These are phyloP conservation scores for Suillus subluteus DNA, from an alignment of 768 basidiomycete species.

Conservation along the genomic window DNA sequence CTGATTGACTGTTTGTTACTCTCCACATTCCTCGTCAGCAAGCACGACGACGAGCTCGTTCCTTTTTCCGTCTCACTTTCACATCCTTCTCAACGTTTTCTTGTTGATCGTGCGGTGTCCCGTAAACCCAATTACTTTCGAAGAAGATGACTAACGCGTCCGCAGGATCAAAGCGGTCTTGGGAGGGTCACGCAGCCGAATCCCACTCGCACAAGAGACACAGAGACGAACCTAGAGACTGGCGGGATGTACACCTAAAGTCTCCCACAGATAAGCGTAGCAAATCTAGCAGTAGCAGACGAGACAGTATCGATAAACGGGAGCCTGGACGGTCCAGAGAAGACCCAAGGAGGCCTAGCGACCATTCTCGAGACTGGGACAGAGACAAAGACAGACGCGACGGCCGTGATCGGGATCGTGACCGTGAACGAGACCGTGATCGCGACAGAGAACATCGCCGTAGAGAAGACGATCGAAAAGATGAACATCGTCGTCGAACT, in stretches of 20 bases:
- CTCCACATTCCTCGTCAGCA: constrained; percentile 7
- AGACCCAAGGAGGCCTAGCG: constrained; percentile 38
- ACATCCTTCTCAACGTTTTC: constrained; percentile 19
- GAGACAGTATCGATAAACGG: constrained; percentile 43
- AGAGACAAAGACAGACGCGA: constrained; percentile 27
- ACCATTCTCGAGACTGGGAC: constrained; percentile 32
- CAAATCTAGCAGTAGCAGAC: constrained; percentile 31
- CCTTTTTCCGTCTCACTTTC: constrained; percentile 6
- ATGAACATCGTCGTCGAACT: constrained; percentile 31
- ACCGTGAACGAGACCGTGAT: constrained; percentile 32
- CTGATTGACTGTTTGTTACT: constrained; percentile 3
- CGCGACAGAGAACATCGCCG: constrained; percentile 30
- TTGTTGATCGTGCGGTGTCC: constrained; percentile 79
- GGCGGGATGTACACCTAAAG: constrained; percentile 70
- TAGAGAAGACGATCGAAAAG: constrained; percentile 33
- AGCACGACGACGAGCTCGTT: constrained; percentile 9
- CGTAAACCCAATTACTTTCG: constrained; percentile 60
- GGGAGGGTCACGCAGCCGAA: constrained; percentile 58
- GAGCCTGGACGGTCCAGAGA: constrained; percentile 43
- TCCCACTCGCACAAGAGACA: constrained; percentile 53
- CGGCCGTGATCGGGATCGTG: constrained; percentile 27
- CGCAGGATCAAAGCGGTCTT: constrained; percentile 83
- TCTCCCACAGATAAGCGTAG: constrained; percentile 31
- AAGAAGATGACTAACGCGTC: constrained; percentile 75
- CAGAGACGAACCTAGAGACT: constrained; percentile 60